Conservation (phyloP, 169 alveolate genomes). For the Plasmodium inui region DNA sequence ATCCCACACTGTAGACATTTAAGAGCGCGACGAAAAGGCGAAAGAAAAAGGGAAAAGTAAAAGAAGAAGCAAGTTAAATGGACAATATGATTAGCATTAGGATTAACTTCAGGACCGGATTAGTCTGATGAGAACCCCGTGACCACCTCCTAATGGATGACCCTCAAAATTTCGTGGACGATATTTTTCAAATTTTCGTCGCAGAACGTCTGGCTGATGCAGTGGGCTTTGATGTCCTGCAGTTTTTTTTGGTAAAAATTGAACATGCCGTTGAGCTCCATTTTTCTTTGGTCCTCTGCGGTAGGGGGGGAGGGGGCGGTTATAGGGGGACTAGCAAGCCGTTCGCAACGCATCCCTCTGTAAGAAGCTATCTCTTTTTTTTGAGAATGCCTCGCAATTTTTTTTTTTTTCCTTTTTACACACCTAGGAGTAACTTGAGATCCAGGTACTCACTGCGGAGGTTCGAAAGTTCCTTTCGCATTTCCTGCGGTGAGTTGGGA, state of each 20-base stretch:
- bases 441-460: conserved; percentile 47
- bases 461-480: conserved; percentile 46
- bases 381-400: too few species aligned
- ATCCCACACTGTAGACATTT: background rate
- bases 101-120: background rate
- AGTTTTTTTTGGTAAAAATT: conserved; percentile 60
- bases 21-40: background rate
- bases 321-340: background rate
- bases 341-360: background rate
- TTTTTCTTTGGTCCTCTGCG: conserved; percentile 54
- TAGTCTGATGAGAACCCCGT: background rate
- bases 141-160: conserved; percentile 24
- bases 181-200: conserved; percentile 69
- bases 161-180: conserved; percentile 65
- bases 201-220: conserved; percentile 50
- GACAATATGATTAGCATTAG: background rate
- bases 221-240: conserved; percentile 52
- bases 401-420: background rate
- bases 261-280: conserved; percentile 30
- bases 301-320: background rate
- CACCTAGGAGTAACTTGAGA: conserved; percentile 46
- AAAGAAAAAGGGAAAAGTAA: background rate
- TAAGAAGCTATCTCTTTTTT: background rate
- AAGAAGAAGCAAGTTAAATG: background rate
- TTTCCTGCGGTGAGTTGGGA: conserved; percentile 20